A percentile compares a stretch with the other conserved stretches of the same genome.
Conservation (phyloP, 2,329 filamentous ascomycete genomes). For the Incumbomyces delicatus region DNA sequence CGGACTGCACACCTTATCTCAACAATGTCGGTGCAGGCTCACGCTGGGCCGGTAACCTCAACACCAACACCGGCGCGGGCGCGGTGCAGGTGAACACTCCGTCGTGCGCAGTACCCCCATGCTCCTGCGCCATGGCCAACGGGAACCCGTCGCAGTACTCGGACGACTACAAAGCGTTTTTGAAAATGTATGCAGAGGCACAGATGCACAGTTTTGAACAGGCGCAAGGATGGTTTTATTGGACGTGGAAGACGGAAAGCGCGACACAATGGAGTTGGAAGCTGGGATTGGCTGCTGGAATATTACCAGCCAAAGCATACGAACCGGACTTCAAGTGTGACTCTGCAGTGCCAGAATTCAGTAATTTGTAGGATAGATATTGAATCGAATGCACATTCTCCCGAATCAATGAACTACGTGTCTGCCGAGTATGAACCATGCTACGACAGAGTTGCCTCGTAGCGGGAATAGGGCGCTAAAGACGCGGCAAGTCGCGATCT, state of each 20-base stretch:
- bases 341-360: constrained; percentile 35
- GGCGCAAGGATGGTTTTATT: constrained; percentile 97
- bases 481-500: too few species aligned
- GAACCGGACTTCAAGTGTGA: constrained; percentile 60
- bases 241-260: constrained; percentile 90
- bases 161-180: constrained; percentile 68
- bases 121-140: constrained; percentile 68
- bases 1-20: constrained; percentile 77
- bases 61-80: constrained; percentile 50
- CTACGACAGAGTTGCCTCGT: too few species aligned
- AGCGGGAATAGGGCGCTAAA: too few species aligned
- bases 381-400: too few species aligned
- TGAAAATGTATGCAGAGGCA: constrained; percentile 83
- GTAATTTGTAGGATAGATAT: constrained; percentile 28
- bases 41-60: constrained; percentile 81
- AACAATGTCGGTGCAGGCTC: constrained; percentile 85
- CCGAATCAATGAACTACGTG: too few species aligned
- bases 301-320: constrained; percentile 68
- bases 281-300: constrained; percentile 64
- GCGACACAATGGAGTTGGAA: constrained; percentile 90
- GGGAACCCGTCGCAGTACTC: constrained; percentile 60
- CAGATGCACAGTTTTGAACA: constrained; percentile 93
- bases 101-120: constrained; percentile 62
- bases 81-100: constrained; percentile 56
- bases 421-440: too few species aligned